Base-by-base conservation (phyloP, 2,329 filamentous ascomycete genomes). In the Fusarium sp. region DNA sequence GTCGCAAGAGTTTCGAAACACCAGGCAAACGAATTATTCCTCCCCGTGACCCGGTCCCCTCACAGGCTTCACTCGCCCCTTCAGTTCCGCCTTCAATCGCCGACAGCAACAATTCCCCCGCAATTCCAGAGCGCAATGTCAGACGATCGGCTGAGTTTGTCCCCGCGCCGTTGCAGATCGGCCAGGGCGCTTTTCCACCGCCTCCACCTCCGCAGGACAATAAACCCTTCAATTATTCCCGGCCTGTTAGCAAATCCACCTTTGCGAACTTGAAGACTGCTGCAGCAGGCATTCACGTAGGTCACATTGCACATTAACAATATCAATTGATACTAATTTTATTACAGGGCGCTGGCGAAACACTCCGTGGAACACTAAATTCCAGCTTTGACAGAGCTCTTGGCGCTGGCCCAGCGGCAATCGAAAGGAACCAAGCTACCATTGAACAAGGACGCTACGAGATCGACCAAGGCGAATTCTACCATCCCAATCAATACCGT, bases 311-410 rank as follows among this genome's bases (percentile, higher is more conserved):
- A 4, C 1, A 2, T 9, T 0, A 1, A 11, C n/a, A 2, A 9
- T 8, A 41, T 18, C 10, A 4, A 62, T n/a, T 3, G 15, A n/a
- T 30, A 5, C 24, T 52, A 3, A 52, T 18, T 38, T 0, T 9
- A 5, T 11, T 18, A 16, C 8, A 75, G 73, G 73, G 73, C 15
- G 73, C 73, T 11, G 70, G 73, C 7, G 73, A 75, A 43, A 72
- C 73, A 11, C 71, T 75, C 4, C 73, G 73, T 1, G 73, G 73
- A 15, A 75, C 73, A n/a, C 54, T 75, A 25, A 75, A 75, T 56
- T 67, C 69, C 5, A 72, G 47, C 22, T 66, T 75, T 3, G 72
- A 75, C 46, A 70, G 52, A 45, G 66, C 58, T 8, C 62, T 75
- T 13, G 73, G 73, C 7, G 54, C 56, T 4, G 55, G 45, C 2